These are phyloP conservation scores for Fusarium sacchari DNA, from an alignment of 2,329 filamentous ascomycete genomes.

Conservation along the genomic window DNA sequence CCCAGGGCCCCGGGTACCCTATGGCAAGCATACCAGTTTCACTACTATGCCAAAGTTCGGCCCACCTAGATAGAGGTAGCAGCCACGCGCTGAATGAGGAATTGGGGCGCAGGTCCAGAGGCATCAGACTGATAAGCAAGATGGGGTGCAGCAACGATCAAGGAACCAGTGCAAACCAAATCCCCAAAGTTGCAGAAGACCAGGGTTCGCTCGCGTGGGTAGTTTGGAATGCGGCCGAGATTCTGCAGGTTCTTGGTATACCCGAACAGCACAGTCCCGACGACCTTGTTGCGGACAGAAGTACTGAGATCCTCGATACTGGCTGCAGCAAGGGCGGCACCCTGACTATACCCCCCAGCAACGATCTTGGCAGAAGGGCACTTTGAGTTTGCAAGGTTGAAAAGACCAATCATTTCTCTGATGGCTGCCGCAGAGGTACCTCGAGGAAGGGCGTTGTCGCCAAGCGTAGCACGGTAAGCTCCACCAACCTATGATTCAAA, in stretches of 20 bases:
- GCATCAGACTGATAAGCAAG: slow-evolving; percentile 24
- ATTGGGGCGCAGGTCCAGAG: slow-evolving; percentile 18
- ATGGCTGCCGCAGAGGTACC: slow-evolving; percentile 53
- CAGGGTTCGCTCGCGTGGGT: slow-evolving; percentile 45
- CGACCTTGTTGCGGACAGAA: slow-evolving; percentile 48
- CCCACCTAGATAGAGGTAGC: slow-evolving; percentile 4
- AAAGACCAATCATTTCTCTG: slow-evolving; percentile 53
- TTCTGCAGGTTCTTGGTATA: slow-evolving; percentile 58
- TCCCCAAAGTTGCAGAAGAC: slow-evolving; percentile 52
- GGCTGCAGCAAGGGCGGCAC: slow-evolving; percentile 56
- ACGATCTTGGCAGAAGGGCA: slow-evolving; percentile 57
- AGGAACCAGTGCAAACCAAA: slow-evolving; percentile 50
- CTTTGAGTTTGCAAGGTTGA: slow-evolving; percentile 53
- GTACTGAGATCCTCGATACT: slow-evolving; percentile 49
- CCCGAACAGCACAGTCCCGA: slow-evolving; percentile 51
- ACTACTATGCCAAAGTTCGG: background rate
- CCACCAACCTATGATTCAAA: slow-evolving; percentile 31
- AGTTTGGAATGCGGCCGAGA: slow-evolving; percentile 51
- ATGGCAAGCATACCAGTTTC: background rate
- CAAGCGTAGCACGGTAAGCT: slow-evolving; percentile 50
- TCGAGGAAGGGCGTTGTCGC: slow-evolving; percentile 50
- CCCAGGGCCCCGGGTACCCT: background rate
- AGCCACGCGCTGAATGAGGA: slow-evolving; percentile 23
- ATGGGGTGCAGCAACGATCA: slow-evolving; percentile 41
- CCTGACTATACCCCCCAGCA: slow-evolving; percentile 55